These are phyloP conservation scores for Botrytis paeoniae DNA, from an alignment of 2,329 filamentous ascomycete species.

Conservation along the genomic window DNA sequence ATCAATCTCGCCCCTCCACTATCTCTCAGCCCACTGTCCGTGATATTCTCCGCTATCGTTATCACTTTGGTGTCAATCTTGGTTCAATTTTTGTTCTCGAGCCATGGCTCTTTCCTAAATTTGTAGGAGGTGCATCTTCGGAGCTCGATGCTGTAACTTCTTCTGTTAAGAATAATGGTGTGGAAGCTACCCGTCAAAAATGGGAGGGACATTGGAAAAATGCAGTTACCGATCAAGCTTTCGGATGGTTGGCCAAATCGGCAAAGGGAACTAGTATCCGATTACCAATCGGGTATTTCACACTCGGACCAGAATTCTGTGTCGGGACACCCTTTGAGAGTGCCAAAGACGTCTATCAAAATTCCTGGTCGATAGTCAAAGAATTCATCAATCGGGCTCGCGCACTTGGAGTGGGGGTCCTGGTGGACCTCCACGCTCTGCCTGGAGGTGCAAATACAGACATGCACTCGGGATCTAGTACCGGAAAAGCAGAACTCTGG, in stretches of 20 bases:
- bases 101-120: constrained; percentile 48
- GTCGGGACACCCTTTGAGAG: constrained; percentile 50
- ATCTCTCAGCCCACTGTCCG: constrained; percentile 37
- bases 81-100: constrained; percentile 60
- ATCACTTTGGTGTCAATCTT: constrained; percentile 58
- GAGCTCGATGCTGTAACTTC: constrained; percentile 39
- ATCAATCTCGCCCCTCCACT: background rate
- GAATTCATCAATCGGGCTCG: constrained; percentile 46
- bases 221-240: constrained; percentile 49
- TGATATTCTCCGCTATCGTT: constrained; percentile 52
- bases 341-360: constrained; percentile 47
- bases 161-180: constrained; percentile 1
- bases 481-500: constrained; percentile 52
- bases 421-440: constrained; percentile 58
- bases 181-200: constrained; percentile 40
- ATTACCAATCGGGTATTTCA: constrained; percentile 60
- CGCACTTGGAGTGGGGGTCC: constrained; percentile 47
- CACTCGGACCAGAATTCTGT: constrained; percentile 50
- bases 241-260: constrained; percentile 50
- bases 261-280: constrained; percentile 56
- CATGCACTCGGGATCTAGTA: constrained; percentile 55
- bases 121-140: constrained; percentile 24
- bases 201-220: constrained; percentile 54
- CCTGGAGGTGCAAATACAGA: constrained; percentile 56
- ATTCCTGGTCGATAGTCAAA: constrained; percentile 52